Conservation (phyloP, 2,329 filamentous ascomycete species). For the Gaeumannomyces sp. region DNA sequence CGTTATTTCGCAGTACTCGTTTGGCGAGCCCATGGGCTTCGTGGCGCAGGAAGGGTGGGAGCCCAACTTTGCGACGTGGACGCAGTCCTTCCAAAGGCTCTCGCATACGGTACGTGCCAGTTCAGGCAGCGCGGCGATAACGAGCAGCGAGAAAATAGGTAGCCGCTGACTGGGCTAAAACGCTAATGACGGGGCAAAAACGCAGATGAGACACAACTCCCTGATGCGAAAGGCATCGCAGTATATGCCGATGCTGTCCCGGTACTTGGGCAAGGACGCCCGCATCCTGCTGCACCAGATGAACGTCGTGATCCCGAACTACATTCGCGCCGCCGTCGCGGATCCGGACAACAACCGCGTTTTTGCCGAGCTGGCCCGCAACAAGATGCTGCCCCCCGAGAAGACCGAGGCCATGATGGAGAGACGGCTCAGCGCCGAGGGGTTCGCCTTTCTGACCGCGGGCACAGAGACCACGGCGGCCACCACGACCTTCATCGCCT, state of each 20-base stretch:
- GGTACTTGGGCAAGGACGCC: slow-evolving; percentile 17
- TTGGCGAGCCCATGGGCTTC: slow-evolving; percentile 17
- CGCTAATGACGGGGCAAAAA: not conserved
- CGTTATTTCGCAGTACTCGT: slow-evolving; percentile 23
- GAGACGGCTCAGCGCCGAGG: slow-evolving; percentile 31
- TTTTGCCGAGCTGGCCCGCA: slow-evolving; percentile 4
- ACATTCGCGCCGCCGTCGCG: slow-evolving; percentile 14
- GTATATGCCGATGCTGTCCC: slow-evolving; percentile 20
- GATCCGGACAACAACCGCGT: slow-evolving; percentile 10
- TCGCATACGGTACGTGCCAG: slow-evolving; percentile 20
- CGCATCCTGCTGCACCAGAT: slow-evolving; percentile 14
- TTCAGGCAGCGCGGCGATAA: slow-evolving; percentile 3
- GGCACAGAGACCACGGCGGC: slow-evolving; percentile 32
- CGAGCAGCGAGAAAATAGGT: slow-evolving; percentile 1
- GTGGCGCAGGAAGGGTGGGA: slow-evolving; percentile 23
- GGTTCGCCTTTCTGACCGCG: slow-evolving; percentile 28
- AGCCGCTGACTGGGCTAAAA: not conserved
- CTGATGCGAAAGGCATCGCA: slow-evolving; percentile 22
- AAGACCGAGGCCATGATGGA: slow-evolving; percentile 30
- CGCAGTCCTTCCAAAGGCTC: slow-evolving; percentile 25
- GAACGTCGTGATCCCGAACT: slow-evolving; percentile 15
- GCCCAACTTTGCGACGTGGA: slow-evolving; percentile 30
- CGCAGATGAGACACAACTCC: slow-evolving; percentile 23
- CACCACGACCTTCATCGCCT: slow-evolving; percentile 22
- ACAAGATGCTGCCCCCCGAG: slow-evolving; percentile 27